These are phyloP conservation scores for Bromus sterilis DNA, from an alignment of 176 grass and related monocot species.

Conservation along the genomic window DNA sequence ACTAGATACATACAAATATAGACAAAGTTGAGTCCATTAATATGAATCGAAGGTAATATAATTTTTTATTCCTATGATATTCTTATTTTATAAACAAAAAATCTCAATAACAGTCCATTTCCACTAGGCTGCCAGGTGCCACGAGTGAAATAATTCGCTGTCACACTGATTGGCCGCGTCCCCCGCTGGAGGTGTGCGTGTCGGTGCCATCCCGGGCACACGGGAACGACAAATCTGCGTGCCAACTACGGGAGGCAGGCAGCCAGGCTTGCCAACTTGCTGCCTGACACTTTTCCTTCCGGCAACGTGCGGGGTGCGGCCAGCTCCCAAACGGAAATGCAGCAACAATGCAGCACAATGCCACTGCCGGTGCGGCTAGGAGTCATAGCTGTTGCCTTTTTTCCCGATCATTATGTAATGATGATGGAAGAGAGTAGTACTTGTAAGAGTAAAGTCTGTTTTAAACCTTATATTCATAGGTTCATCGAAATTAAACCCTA, in stretches of 20 bases:
- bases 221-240: not conserved
- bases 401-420: not conserved
- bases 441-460: no score
- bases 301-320: not conserved
- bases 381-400: not conserved
- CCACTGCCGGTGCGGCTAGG: not conserved
- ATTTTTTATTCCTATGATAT: no score
- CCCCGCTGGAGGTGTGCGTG: not conserved
- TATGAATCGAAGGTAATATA: no score
- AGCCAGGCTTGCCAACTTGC: not conserved
- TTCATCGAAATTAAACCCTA: no score
- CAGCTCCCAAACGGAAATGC: not conserved
- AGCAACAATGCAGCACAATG: not conserved
- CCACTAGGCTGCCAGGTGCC: not conserved
- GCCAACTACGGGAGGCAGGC: not conserved
- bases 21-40: no score
- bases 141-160: not conserved
- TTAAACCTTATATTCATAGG: no score
- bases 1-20: no score
- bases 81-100: no score
- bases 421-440: not conserved
- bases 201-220: not conserved
- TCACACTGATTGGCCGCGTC: not conserved
- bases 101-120: not conserved
- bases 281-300: not conserved